Evolutionary conservation across 2,329 filamentous ascomycete species (phyloP), one percentile per base, ranked within the genome.

Genomic region (Rasamsonia emersonii): DNA sequence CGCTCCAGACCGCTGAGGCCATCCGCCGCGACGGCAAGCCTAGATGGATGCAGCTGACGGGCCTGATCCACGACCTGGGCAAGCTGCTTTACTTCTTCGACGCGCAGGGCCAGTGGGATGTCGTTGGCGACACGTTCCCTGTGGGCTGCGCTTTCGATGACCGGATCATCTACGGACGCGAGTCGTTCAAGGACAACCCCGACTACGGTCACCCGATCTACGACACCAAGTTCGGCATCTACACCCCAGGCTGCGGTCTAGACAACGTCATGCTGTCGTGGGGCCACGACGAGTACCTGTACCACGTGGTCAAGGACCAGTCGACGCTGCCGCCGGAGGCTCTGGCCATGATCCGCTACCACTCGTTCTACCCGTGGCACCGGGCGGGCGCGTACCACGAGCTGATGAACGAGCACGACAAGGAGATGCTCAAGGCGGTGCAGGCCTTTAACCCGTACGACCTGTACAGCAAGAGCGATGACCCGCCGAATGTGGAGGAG

Each of bases 281-380:
- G 86, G 86, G 86, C 10, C 59, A 63, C 30, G 59, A 63, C 26
- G 59, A 63, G 43, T 63, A 63, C 35, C 50, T 63, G 21, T 94
- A 93, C 67, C 79, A 86, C 50, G 79, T 93, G 39, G 77, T 83
- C 61, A 86, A 86, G 67, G 79, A 82, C 41, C 86, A 93, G 67
- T 80, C 74, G 29, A 80, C 67, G 0, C 70, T 94, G 25, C 86
- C 86, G 0, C 70, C 73, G 28, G 86, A 93, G 70, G 82, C 81
- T 0, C 71, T 94, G 8, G 86, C 86, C 39, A 93, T 94, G 84
- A 91, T 94, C 56, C 71, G 86, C 35, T 93, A 93, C 62, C 86
- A 94, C 64, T 85, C 79, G 4, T 93, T 93, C 64, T 94, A 94
- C 62, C 80, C 86, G 10, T 94, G 86, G 86, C 86, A 93, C 62